A percentile compares a stretch with the other conserved stretches of the same genome.
These are phyloP conservation scores for Porpolomopsis calyptriformis DNA, from an alignment of 768 basidiomycete genomes.

Conservation along the genomic window DNA sequence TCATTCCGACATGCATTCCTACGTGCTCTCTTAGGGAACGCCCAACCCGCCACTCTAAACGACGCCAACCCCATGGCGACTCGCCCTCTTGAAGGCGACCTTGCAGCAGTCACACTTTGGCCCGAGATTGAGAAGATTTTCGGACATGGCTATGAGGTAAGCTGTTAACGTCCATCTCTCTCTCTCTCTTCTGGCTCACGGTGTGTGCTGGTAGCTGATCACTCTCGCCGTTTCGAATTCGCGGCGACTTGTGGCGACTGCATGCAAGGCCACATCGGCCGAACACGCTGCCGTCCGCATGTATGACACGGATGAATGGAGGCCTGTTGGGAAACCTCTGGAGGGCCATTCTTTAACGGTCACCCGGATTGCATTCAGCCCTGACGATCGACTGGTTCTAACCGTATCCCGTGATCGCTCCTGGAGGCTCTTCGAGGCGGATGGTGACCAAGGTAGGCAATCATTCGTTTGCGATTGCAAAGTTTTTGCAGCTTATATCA, in stretches of 20 bases:
- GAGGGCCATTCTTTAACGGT: slow-evolving; percentile 83
- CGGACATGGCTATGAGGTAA: slow-evolving; percentile 93
- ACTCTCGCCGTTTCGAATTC: slow-evolving; percentile 67
- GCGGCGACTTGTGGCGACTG: slow-evolving; percentile 66
- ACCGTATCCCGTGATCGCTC: slow-evolving; percentile 87
- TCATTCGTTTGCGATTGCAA: neutral
- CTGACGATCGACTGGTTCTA: slow-evolving; percentile 66
- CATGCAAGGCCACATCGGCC: slow-evolving; percentile 78
- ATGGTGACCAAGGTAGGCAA: slow-evolving; percentile 31
- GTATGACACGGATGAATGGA: slow-evolving; percentile 63
- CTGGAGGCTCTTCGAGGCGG: slow-evolving; percentile 69
- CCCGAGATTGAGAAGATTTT: slow-evolving; percentile 95
- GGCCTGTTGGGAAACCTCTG: slow-evolving; percentile 60
- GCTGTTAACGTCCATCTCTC: slow-evolving; percentile 9
- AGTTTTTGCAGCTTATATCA: no score
- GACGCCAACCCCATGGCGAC: slow-evolving; percentile 1
- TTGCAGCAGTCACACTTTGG: slow-evolving; percentile 84
- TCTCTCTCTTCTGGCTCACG: neutral
- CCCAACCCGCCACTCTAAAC: neutral
- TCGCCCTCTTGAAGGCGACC: slow-evolving; percentile 82
- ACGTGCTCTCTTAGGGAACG: no score
- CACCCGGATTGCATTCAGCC: slow-evolving; percentile 83
- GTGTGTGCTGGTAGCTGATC: slow-evolving; percentile 55
- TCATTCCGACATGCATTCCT: slow-evolving; percentile 1
- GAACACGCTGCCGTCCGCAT: slow-evolving; percentile 88